Base-by-base conservation (phyloP, 768 basidiomycete species). In the Filobasidium wieringae region DNA sequence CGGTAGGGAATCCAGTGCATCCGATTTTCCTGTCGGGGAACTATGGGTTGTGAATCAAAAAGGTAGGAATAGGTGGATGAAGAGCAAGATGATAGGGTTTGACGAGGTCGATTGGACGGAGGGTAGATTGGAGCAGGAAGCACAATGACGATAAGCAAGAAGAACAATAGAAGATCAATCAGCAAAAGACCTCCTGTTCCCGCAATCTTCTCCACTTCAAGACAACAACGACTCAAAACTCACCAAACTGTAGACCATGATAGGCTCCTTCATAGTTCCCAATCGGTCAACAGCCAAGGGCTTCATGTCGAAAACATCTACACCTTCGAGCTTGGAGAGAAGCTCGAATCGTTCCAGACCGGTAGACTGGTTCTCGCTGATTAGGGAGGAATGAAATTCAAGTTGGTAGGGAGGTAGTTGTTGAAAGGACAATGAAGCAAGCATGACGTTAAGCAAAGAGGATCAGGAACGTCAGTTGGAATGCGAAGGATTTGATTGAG, bases 271-370 rank as follows among this genome's bases (percentile, higher is more conserved):
- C 69, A 86, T 79, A 54, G 93, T 96, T 64, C 93, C 93, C 72
- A 89, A 75, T 68, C 87, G 81, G 75, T 83, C 85, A 55, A 90
- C 77, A 69, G 89, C 85, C 63, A 95, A 79, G 32, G 90, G 86
- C 58, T 82, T 80, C 69, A 84, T 80, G 73, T 96, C 90, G 77
- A 99, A 99, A 52, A 90, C 81, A 41, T 88, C 84, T 53, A 90
- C 76, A 55, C 91, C 92, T 74, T 89, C 83, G 68, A 90, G 77
- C 61, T 89, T 84, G 69, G 86, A 90, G 53, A 96, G 77, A 50
- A 95, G 78, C 76, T 99, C 88, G 70, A 95, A 82, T 75, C 93
- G 88, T 75, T 96, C 92, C 55, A 96, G 79, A 82, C 93, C 93
- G 66, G 93, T 99, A 15, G 92, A 82, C 76, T 99, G 93, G 63